These are phyloP conservation scores for Phytophthora hybrid DNA, from an alignment of 352 stramenopile species.

Conservation along the genomic window DNA sequence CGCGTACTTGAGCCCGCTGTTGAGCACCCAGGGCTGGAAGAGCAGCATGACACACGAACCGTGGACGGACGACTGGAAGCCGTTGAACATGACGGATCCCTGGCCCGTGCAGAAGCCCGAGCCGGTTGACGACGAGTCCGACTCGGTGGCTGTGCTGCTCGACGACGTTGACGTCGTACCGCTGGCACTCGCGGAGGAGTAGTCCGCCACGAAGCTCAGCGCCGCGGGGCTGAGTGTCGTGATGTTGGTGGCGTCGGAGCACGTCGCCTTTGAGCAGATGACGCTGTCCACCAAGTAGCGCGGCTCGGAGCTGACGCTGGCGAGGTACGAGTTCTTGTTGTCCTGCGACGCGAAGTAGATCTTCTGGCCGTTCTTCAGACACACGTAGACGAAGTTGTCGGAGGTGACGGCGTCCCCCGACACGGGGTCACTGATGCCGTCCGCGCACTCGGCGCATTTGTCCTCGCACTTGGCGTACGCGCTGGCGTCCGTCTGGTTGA, in stretches of 20 bases:
- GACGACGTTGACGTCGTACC: slow-evolving; percentile 28
- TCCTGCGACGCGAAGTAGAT: slow-evolving; percentile 83
- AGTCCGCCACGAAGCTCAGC: slow-evolving; percentile 43
- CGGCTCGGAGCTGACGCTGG: slow-evolving; percentile 58
- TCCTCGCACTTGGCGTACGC: slow-evolving; percentile 49
- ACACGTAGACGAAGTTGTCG: slow-evolving; percentile 77
- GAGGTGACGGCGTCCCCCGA: slow-evolving; percentile 60
- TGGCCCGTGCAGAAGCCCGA: slow-evolving; percentile 67
- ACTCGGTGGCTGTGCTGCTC: slow-evolving; percentile 33
- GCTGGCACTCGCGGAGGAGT: slow-evolving; percentile 32
- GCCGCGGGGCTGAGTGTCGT: slow-evolving; percentile 59
- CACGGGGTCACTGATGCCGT: slow-evolving; percentile 68
- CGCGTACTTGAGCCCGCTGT: slow-evolving; percentile 75
- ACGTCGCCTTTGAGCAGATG: slow-evolving; percentile 64
- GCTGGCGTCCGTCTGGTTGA: slow-evolving; percentile 49
- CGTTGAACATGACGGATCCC: slow-evolving; percentile 86
- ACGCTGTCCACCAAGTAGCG: slow-evolving; percentile 62
- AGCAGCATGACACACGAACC: slow-evolving; percentile 79
- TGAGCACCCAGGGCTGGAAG: slow-evolving; percentile 84
- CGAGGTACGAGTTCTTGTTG: slow-evolving; percentile 73
- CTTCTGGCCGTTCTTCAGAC: slow-evolving; percentile 81
- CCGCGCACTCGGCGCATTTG: slow-evolving; percentile 55
- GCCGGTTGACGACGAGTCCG: slow-evolving; percentile 32
- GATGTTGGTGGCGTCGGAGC: slow-evolving; percentile 69
- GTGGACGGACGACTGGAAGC: slow-evolving; percentile 80